A percentile compares a stretch with the other conserved stretches of the same genome.
These are phyloP conservation scores for Xylaria cubensis DNA, from an alignment of 495 filamentous ascomycete genomes.

Conservation along the genomic window DNA sequence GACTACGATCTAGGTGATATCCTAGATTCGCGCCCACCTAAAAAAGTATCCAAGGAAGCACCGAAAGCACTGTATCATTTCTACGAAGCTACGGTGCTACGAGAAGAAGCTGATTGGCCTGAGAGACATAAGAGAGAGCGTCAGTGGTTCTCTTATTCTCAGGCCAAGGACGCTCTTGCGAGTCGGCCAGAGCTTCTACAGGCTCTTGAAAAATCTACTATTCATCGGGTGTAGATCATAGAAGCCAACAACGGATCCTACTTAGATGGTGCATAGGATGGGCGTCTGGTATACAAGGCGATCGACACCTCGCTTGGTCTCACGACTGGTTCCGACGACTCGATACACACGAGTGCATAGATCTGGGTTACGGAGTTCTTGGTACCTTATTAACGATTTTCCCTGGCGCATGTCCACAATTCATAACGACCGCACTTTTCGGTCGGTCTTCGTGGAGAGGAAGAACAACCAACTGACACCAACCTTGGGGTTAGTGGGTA, in stretches of 20 bases:
- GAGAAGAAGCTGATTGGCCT: conserved; percentile 86
- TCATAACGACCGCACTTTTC: conserved; percentile 28
- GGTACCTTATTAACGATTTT: conserved; percentile 29
- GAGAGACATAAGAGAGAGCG: conserved; percentile 91
- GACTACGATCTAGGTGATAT: conserved; percentile 85
- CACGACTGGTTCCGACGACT: conserved; percentile 19
- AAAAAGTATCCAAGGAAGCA: conserved; percentile 65
- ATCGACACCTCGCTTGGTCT: conserved; percentile 15
- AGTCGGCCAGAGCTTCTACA: conserved; percentile 86
- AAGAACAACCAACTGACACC: conserved; percentile 2
- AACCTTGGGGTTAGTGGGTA: not conserved
- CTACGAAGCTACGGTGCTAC: conserved; percentile 83
- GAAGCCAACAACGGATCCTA: conserved; percentile 18
- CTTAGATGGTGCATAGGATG: conserved; percentile 23
- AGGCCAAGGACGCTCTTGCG: conserved; percentile 78
- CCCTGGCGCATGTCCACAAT: not conserved
- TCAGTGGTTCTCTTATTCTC: conserved; percentile 83
- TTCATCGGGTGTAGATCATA: conserved; percentile 49
- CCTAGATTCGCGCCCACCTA: conserved; percentile 72
- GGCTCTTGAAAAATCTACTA: conserved; percentile 82
- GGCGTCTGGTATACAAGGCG: conserved; percentile 25
- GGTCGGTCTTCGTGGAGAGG: conserved; percentile 8
- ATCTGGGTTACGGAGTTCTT: conserved; percentile 40
- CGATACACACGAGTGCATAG: conserved; percentile 37
- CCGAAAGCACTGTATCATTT: conserved; percentile 85